phyloP scores from a whole-genome alignment of 2,329 filamentous ascomycete species.

The Cadophora gregata region DNA sequence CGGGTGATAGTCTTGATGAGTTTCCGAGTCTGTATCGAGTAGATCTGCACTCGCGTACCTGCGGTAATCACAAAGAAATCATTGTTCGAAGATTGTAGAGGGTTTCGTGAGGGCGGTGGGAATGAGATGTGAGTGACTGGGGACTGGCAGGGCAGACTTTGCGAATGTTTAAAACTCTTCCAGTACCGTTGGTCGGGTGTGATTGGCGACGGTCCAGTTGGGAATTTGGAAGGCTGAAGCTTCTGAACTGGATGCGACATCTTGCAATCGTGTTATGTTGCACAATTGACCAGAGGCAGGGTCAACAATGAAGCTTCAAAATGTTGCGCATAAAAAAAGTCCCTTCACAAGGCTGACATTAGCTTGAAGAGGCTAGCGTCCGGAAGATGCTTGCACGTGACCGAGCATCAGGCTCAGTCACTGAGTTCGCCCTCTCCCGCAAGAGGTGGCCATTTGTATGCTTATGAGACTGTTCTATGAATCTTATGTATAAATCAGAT shows the following conservation, averaged over 20 bases:
- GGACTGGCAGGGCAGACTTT: slow-evolving; percentile 88
- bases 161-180: slow-evolving; percentile 91
- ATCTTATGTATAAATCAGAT: too few relatives aligned
- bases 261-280: slow-evolving; percentile 21
- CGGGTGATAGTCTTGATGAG: slow-evolving; percentile 92
- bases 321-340: slow-evolving; percentile 12
- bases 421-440: too few relatives aligned
- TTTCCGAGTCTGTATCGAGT: slow-evolving; percentile 90
- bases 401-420: not conserved
- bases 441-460: too few relatives aligned
- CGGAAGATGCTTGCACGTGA: not conserved
- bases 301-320: slow-evolving; percentile 2
- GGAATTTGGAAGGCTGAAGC: slow-evolving; percentile 69
- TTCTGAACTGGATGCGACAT: slow-evolving; percentile 23
- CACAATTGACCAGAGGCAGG: slow-evolving; percentile 16
- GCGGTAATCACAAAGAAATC: slow-evolving; percentile 94
- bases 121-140: slow-evolving; percentile 90
- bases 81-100: slow-evolving; percentile 53
- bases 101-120: slow-evolving; percentile 55
- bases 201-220: slow-evolving; percentile 79
- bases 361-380: not conserved
- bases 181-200: slow-evolving; percentile 96
- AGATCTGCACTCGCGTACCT: slow-evolving; percentile 90
- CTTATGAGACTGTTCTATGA: too few relatives aligned
- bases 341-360: slow-evolving; percentile 15